Percentiles rank a stretch among this genome's conserved stretches.
phyloP scores from a whole-genome alignment of 108 stramenopile genomes.

The Asterionellopsis glacialis region DNA sequence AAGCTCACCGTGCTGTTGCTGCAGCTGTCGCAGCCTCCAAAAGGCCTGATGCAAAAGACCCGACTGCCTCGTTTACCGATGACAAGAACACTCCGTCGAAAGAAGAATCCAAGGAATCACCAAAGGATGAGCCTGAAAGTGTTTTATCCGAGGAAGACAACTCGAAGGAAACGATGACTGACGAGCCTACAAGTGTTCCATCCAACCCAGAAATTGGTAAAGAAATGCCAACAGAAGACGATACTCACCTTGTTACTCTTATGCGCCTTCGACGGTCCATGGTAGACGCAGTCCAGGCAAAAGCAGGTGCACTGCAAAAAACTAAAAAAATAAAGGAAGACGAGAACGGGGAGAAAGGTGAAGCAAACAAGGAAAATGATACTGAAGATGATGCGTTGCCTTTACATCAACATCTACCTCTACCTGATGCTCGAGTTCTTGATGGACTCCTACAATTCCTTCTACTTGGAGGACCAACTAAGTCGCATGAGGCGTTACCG shows the following conservation, averaged over 20 bases:
- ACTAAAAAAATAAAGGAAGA: not conserved
- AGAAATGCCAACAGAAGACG: slow-evolving; percentile 31
- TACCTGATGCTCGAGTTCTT: slow-evolving; percentile 5
- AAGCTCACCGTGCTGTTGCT: slow-evolving; percentile 75
- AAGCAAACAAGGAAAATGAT: not conserved
- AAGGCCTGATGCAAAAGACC: slow-evolving; percentile 19
- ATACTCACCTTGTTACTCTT: slow-evolving; percentile 11
- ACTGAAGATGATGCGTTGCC: not conserved
- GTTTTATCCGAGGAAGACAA: not conserved
- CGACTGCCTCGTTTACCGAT: slow-evolving; percentile 13
- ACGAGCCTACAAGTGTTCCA: not conserved
- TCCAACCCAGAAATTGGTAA: not conserved
- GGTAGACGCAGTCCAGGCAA: slow-evolving; percentile 1
- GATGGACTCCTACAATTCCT: not conserved
- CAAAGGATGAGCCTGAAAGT: not conserved
- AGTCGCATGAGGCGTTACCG: not conserved
- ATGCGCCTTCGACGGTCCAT: slow-evolving; percentile 1
- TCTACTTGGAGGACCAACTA: not conserved
- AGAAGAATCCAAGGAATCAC: too few species aligned
- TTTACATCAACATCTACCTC: not conserved
- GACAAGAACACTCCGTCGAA: too few species aligned
- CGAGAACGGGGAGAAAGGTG: not conserved
- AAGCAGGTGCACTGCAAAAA: not conserved
- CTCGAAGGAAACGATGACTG: not conserved
- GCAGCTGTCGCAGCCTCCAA: slow-evolving; percentile 63